These are phyloP conservation scores for Fereydounia khargensis DNA, from an alignment of 1,284 basidiomycete genomes.

Conservation along the genomic window DNA sequence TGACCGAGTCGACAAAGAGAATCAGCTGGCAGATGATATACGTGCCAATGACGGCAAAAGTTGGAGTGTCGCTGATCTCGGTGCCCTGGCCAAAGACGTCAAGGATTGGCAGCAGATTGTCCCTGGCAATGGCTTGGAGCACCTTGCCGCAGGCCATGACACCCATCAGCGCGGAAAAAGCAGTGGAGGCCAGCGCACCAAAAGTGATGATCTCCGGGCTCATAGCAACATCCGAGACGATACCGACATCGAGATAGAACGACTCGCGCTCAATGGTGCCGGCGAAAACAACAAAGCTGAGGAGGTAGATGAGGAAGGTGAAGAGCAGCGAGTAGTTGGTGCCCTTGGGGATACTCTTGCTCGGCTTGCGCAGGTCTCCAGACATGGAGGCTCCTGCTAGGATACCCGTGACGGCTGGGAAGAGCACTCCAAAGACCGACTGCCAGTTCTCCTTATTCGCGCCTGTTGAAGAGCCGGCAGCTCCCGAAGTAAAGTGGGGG, in stretches of 20 bases:
- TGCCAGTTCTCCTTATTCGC: slow-evolving; percentile 43
- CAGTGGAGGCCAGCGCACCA: slow-evolving; percentile 52
- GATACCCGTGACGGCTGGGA: slow-evolving; percentile 55
- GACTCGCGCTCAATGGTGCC: slow-evolving; percentile 50
- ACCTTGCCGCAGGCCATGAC: slow-evolving; percentile 56
- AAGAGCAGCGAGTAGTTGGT: slow-evolving; percentile 54
- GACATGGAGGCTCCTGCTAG: slow-evolving; percentile 56
- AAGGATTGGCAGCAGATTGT: slow-evolving; percentile 50
- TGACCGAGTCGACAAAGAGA: slow-evolving; percentile 54
- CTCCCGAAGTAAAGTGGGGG: slow-evolving; percentile 51
- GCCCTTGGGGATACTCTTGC: slow-evolving; percentile 57
- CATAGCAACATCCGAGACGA: slow-evolving; percentile 50
- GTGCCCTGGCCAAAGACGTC: slow-evolving; percentile 54
- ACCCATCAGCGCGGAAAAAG: slow-evolving; percentile 55
- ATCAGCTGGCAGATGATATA: slow-evolving; percentile 49
- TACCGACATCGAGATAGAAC: slow-evolving; percentile 52
- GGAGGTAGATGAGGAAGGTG: slow-evolving; percentile 50
- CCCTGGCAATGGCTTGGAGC: slow-evolving; percentile 54
- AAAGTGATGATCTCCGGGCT: slow-evolving; percentile 52
- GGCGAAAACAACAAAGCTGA: slow-evolving; percentile 49
- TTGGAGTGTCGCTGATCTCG: slow-evolving; percentile 49
- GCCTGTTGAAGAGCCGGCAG: slow-evolving; percentile 47
- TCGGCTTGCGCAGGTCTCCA: slow-evolving; percentile 55
- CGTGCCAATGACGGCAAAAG: slow-evolving; percentile 50
- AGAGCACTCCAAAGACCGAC: slow-evolving; percentile 54